phyloP scores from a whole-genome alignment of 2,329 filamentous ascomycete species.

The Sporothrix euskadiensis region DNA sequence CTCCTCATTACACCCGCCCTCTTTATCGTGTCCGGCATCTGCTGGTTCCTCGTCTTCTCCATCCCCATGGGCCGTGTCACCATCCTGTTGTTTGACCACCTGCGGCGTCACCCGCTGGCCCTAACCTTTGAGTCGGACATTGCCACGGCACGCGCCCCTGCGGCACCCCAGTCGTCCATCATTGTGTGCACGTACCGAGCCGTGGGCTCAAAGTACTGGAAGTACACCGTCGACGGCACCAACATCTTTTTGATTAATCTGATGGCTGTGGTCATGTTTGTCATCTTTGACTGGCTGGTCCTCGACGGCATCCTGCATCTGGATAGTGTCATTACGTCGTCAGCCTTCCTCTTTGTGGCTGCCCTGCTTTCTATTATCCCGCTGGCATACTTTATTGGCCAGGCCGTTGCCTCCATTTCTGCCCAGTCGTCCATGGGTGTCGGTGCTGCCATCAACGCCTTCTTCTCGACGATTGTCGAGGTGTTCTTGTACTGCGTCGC shows the following conservation, averaged over 20 bases:
- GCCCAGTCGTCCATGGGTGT: conserved; percentile 98
- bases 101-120: conserved; percentile 88
- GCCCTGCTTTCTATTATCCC: conserved; percentile 92
- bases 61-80: conserved; percentile 99
- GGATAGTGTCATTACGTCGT: conserved; percentile 72
- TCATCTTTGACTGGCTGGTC: conserved; percentile 89
- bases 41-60: conserved; percentile 96
- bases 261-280: conserved; percentile 88
- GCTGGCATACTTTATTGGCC: conserved; percentile 95
- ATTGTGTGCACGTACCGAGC: conserved; percentile 96
- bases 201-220: conserved; percentile 95
- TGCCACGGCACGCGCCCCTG: conserved; percentile 68
- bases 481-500: conserved; percentile 97
- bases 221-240: conserved; percentile 96
- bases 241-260: conserved; percentile 99
- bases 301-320: conserved; percentile 68
- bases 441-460: conserved; percentile 94
- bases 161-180: conserved; percentile 77
- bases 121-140: conserved; percentile 89
- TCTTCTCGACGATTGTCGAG: conserved; percentile 96
- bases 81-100: conserved; percentile 82
- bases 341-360: conserved; percentile 81
- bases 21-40: conserved; percentile 80
- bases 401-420: conserved; percentile 96
- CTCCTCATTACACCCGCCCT: conserved; percentile 83